phyloP scores from a whole-genome alignment of 768 basidiomycete genomes.

The Kwoniella newhampshirensis region DNA sequence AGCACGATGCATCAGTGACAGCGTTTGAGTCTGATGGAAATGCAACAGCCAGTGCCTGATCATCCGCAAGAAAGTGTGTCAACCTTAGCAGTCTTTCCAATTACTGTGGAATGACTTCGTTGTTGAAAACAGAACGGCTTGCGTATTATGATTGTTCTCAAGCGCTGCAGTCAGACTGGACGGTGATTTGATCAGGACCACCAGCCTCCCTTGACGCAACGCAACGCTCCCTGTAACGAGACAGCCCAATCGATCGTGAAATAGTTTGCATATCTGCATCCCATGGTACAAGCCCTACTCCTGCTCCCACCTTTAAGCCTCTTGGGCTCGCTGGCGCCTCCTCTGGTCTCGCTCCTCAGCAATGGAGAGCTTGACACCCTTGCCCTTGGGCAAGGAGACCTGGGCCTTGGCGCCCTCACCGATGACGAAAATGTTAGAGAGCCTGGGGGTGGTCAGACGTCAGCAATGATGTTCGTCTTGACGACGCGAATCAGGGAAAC shows the following conservation, averaged over 20 bases:
- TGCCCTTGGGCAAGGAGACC: slow-evolving; percentile 95
- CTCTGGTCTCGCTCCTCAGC: slow-evolving; percentile 80
- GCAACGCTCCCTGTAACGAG: too few relatives aligned
- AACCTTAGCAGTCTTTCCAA: too few relatives aligned
- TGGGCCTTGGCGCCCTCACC: slow-evolving; percentile 94
- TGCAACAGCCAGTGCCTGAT: too few relatives aligned
- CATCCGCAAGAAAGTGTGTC: too few relatives aligned
- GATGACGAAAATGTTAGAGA: slow-evolving; percentile 97
- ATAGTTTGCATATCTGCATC: slow-evolving; percentile 3
- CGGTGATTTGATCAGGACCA: background rate
- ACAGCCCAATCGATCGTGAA: too few relatives aligned
- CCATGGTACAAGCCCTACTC: slow-evolving; percentile 3
- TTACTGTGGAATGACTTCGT: too few relatives aligned
- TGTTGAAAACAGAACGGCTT: too few relatives aligned
- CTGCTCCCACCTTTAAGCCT: slow-evolving; percentile 34
- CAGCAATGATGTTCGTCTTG: background rate
- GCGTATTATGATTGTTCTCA: background rate
- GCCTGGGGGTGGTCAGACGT: slow-evolving; percentile 57
- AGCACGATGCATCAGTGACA: too few relatives aligned
- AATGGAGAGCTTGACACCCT: slow-evolving; percentile 96
- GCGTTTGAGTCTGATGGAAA: too few relatives aligned
- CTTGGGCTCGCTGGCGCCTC: slow-evolving; percentile 57
- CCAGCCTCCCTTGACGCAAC: too few relatives aligned
- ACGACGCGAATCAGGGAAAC: slow-evolving; percentile 14
- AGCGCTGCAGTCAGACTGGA: background rate